A percentile compares a stretch with the other conserved stretches of the same genome.
Evolutionary conservation across 805 yeast genomes (phyloP).

Genomic region (Candida berthetii): DNA sequence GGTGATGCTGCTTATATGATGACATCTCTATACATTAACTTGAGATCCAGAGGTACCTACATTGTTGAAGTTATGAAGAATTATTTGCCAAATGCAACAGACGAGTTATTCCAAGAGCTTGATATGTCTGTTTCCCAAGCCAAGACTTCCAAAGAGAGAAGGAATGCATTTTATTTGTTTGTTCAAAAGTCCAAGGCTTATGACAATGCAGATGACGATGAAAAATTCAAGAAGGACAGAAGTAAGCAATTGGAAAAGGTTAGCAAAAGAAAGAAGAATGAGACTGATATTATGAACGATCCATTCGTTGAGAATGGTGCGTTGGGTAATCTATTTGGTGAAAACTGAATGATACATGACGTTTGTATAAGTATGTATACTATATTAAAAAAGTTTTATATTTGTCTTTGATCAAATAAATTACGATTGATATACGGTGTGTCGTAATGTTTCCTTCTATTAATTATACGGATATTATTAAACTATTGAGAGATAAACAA

Average conservation of each 20-base stretch:
- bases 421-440: too few relatives aligned
- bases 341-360: conserved; percentile 5
- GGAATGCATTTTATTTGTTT: conserved; percentile 73
- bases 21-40: conserved; percentile 69
- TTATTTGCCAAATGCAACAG: conserved; percentile 46
- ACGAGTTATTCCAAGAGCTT: conserved; percentile 60
- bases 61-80: conserved; percentile 57
- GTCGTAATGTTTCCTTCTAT: too few relatives aligned
- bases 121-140: conserved; percentile 53
- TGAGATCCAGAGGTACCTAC: conserved; percentile 61
- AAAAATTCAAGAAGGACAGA: conserved; percentile 37
- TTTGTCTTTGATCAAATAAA: neutral
- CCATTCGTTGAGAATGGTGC: conserved; percentile 71
- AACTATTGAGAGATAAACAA: too few relatives aligned
- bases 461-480: too few relatives aligned
- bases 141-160: conserved; percentile 70
- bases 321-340: conserved; percentile 51
- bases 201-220: conserved; percentile 36
- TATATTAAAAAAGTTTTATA: neutral
- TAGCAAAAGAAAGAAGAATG: conserved; percentile 39
- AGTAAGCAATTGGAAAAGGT: conserved; percentile 49
- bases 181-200: conserved; percentile 55
- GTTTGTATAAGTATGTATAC: neutral
- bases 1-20: conserved; percentile 89
- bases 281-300: conserved; percentile 58